Evolutionary conservation across 495 filamentous ascomycete genomes (phyloP), one percentile per base, ranked within the genome.

Genomic region (Hypomontagnella submonticulosa): DNA sequence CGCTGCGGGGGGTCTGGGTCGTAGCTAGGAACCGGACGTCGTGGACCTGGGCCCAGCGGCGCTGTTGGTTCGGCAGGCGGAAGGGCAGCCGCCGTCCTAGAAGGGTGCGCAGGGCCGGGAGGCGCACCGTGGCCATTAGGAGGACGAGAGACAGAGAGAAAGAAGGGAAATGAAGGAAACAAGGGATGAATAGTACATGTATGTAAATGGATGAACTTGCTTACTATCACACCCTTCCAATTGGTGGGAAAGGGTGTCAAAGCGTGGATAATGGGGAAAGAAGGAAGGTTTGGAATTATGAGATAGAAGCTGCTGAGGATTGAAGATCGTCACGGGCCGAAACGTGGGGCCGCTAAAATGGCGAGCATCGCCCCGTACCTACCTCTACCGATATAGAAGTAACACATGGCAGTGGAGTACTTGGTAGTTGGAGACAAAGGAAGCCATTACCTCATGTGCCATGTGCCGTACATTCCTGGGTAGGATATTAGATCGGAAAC

Each of bases 21-120:
- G 81, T 81, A 18, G 89, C 90, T 15, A 97, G 81, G 81, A 95
- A 96, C 41, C 93, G 92, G 42, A 96, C 88, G 77, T 97, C 92
- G 76, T 94, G 91, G 8, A 97, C 93, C 63, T 90, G 91, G 7
- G 95, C 96, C 90, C 91, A 93, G 67, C 96, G 87, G 51, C 90
- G 84, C 72, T 98, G 95, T 64, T 74, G 69, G 15, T 44, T 63
- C 51, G 74, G 73, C 16, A 71, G 61, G 0, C 67, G 27, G 13
- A 70, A 63, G 5, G 71, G 23, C 16, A 68, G 65, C 12, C 48
- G 60, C 9, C 69, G 67, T 19, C 62, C 63, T 11, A 63, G 38
- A 32, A 79, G 69, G 72, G 74, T 73, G 51, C 77, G 75, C 32
- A 80, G 75, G 67, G 73, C 67, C 27, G 76, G 69, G 27, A 73